Evolutionary conservation across 225 moss, liverwort and hornwort genomes (phyloP).

Genomic region (Straminergon stramineum): DNA sequence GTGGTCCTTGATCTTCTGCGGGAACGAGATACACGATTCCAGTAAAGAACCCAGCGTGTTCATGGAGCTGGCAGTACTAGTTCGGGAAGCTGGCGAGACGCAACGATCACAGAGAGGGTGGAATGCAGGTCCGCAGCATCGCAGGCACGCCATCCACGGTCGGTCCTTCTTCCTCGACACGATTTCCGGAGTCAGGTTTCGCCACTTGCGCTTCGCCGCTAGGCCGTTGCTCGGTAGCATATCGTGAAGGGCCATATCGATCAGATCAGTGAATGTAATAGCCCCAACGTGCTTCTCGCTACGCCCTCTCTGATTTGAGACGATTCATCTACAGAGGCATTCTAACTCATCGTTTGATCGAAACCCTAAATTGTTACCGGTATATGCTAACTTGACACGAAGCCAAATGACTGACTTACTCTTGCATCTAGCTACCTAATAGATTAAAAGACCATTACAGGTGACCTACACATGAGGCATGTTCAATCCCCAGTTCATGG

Average conservation of each 20-base stretch:
- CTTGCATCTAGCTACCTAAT: neutral
- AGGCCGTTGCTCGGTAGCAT: slow-evolving; percentile 9
- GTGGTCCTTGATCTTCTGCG: neutral
- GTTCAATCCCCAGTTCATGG: neutral
- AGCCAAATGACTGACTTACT: neutral
- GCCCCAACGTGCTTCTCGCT: neutral
- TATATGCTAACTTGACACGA: neutral
- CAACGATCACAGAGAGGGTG: slow-evolving; percentile 38
- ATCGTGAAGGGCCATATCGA: slow-evolving; percentile 33
- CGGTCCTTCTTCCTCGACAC: slow-evolving; percentile 3
- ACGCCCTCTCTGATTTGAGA: neutral
- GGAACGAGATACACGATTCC: neutral
- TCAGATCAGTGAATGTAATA: neutral
- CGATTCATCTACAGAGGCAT: neutral
- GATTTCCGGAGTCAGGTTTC: slow-evolving; percentile 5
- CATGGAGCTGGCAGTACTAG: neutral
- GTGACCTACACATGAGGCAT: neutral
- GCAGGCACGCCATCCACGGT: slow-evolving; percentile 30
- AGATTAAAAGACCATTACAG: neutral
- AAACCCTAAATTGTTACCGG: neutral
- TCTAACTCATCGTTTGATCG: neutral
- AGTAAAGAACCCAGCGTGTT: neutral
- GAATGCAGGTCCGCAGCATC: slow-evolving; percentile 35
- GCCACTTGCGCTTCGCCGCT: slow-evolving; percentile 38
- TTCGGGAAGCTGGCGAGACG: neutral